Evolutionary conservation across 495 filamentous ascomycete genomes (phyloP).

Genomic region (Penicillium ochrochloron): DNA sequence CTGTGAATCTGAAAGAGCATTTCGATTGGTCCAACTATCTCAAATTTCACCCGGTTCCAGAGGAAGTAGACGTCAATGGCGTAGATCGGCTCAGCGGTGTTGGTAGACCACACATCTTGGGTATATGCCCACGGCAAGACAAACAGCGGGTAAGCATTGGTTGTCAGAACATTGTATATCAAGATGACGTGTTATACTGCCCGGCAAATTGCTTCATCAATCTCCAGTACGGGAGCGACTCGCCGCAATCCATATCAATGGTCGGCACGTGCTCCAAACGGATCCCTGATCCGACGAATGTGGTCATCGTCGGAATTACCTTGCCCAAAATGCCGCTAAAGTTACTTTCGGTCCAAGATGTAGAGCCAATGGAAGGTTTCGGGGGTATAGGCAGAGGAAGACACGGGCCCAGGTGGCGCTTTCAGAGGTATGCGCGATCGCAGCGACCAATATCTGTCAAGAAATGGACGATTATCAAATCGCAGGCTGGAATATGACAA

Average conservation of each 20-base stretch:
- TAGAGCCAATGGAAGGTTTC: conserved; percentile 52
- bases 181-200: too few relatives aligned
- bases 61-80: neutral
- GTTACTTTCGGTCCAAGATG: conserved; percentile 40
- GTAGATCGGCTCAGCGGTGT: neutral
- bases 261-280: neutral
- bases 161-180: neutral
- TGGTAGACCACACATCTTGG: neutral
- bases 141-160: neutral
- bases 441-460: conserved; percentile 38
- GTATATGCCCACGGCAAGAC: neutral
- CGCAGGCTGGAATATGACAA: conserved; percentile 47
- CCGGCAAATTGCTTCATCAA: neutral
- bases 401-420: conserved; percentile 42
- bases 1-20: neutral
- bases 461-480: conserved; percentile 35
- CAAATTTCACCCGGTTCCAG: neutral
- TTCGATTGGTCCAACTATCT: neutral
- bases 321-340: neutral
- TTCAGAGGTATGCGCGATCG: conserved; percentile 41
- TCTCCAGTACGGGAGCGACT: neutral
- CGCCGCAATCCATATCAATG: neutral
- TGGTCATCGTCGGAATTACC: neutral
- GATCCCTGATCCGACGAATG: neutral
- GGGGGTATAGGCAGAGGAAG: conserved; percentile 38